A percentile compares a stretch with the other conserved stretches of the same genome.
These are phyloP conservation scores for Hymenoscyphus infarciens DNA, from an alignment of 2,329 filamentous ascomycete species.

Conservation along the genomic window DNA sequence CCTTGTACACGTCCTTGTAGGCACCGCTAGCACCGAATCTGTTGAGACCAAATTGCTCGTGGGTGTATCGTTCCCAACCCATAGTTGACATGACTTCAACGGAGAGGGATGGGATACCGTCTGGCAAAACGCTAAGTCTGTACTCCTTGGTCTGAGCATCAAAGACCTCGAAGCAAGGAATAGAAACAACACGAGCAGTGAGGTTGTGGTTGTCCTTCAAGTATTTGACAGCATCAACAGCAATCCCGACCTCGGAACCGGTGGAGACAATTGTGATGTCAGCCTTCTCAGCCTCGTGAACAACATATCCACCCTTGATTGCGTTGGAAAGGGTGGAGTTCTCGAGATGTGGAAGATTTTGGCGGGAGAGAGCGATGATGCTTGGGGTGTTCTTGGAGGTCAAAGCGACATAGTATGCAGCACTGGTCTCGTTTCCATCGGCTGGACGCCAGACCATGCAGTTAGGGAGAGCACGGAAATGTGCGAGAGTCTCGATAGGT, in stretches of 20 bases:
- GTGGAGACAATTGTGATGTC: constrained; percentile 88
- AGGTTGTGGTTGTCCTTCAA: constrained; percentile 85
- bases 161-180: constrained; percentile 97
- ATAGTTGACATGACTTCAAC: constrained; percentile 97
- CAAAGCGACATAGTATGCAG: constrained; percentile 93
- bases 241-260: constrained; percentile 93
- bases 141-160: constrained; percentile 93
- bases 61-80: constrained; percentile 98
- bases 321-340: constrained; percentile 84
- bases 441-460: constrained; percentile 99
- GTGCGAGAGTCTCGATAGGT: constrained; percentile 95
- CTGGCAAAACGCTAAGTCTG: constrained; percentile 85
- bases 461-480: constrained; percentile 98
- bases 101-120: constrained; percentile 87
- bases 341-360: constrained; percentile 98
- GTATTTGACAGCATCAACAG: constrained; percentile 86
- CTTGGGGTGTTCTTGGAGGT: constrained; percentile 86
- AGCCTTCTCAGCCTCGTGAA: constrained; percentile 78
- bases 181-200: constrained; percentile 86
- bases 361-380: constrained; percentile 91
- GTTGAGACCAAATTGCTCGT: constrained; percentile 99
- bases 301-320: constrained; percentile 93
- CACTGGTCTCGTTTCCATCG: constrained; percentile 96
- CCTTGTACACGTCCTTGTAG: constrained; percentile 97
- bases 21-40: constrained; percentile 95